These are phyloP conservation scores for Thelonectria olida DNA, from an alignment of 2,329 filamentous ascomycete genomes.

Conservation along the genomic window DNA sequence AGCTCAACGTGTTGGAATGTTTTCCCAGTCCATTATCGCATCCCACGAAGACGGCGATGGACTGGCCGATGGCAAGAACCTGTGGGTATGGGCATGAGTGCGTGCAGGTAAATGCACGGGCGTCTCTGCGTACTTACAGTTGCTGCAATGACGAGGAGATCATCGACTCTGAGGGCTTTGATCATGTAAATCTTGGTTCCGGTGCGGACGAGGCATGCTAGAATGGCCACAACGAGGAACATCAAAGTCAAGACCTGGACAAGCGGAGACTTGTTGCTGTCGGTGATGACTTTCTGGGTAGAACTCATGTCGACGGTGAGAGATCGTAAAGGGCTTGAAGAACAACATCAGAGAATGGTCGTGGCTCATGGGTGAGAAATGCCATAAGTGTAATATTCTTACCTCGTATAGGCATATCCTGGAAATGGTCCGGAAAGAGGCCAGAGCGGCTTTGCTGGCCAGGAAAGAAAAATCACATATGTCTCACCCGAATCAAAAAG, in stretches of 20 bases:
- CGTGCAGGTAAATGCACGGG: background rate
- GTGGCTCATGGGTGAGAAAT: background rate
- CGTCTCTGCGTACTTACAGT: slow-evolving; percentile 30
- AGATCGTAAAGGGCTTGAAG: background rate
- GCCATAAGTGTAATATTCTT: background rate
- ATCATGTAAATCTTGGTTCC: slow-evolving; percentile 44
- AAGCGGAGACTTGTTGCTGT: slow-evolving; percentile 42
- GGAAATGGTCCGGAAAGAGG: background rate
- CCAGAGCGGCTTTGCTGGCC: background rate
- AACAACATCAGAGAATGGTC: background rate
- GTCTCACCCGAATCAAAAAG: background rate
- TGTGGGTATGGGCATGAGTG: slow-evolving; percentile 13
- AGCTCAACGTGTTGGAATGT: slow-evolving; percentile 25
- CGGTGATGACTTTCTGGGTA: slow-evolving; percentile 39
- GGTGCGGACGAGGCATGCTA: slow-evolving; percentile 36
- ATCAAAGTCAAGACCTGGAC: slow-evolving; percentile 42
- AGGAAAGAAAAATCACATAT: background rate
- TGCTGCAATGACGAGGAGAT: slow-evolving; percentile 36
- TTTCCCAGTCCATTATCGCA: slow-evolving; percentile 39
- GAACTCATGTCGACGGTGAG: slow-evolving; percentile 32
- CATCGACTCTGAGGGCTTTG: slow-evolving; percentile 39
- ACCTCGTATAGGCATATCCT: background rate
- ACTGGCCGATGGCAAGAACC: slow-evolving; percentile 34
- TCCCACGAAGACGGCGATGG: slow-evolving; percentile 27
- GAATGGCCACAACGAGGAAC: slow-evolving; percentile 41